These are phyloP conservation scores for Phytophthora citrophthora DNA, from an alignment of 352 stramenopile genomes.

Conservation along the genomic window DNA sequence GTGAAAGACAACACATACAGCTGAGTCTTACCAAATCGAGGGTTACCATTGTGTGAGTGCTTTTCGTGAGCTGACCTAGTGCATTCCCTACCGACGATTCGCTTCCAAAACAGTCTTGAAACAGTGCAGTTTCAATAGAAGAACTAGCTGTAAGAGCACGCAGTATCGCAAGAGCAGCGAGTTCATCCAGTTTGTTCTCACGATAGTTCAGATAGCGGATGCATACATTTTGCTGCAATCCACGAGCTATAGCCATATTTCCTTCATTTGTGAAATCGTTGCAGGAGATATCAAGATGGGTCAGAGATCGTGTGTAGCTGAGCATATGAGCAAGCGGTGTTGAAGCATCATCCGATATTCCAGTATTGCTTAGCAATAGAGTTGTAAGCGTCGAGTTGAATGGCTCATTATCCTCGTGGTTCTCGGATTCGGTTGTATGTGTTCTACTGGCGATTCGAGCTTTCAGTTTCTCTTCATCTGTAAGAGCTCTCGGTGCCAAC, in stretches of 20 bases:
- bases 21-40: constrained; percentile 58
- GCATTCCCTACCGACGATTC: constrained; percentile 34
- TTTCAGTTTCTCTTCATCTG: constrained; percentile 64
- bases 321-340: constrained; percentile 54
- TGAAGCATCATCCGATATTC: constrained; percentile 59
- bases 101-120: constrained; percentile 63
- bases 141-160: constrained; percentile 40
- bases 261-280: constrained; percentile 49
- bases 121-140: constrained; percentile 53
- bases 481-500: constrained; percentile 47
- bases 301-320: constrained; percentile 50
- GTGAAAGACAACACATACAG: not conserved
- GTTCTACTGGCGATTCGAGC: constrained; percentile 40
- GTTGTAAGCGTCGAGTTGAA: constrained; percentile 70
- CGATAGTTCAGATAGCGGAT: constrained; percentile 60
- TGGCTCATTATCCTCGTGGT: constrained; percentile 30
- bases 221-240: constrained; percentile 52
- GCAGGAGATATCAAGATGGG: constrained; percentile 60
- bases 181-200: constrained; percentile 65
- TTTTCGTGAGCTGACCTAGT: constrained; percentile 38
- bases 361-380: constrained; percentile 64
- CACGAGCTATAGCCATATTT: constrained; percentile 52
- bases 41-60: constrained; percentile 39
- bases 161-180: constrained; percentile 39
- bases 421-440: constrained; percentile 23